These are phyloP conservation scores for Parathielavia hyrcaniae DNA, from an alignment of 495 filamentous ascomycete species.

Conservation along the genomic window DNA sequence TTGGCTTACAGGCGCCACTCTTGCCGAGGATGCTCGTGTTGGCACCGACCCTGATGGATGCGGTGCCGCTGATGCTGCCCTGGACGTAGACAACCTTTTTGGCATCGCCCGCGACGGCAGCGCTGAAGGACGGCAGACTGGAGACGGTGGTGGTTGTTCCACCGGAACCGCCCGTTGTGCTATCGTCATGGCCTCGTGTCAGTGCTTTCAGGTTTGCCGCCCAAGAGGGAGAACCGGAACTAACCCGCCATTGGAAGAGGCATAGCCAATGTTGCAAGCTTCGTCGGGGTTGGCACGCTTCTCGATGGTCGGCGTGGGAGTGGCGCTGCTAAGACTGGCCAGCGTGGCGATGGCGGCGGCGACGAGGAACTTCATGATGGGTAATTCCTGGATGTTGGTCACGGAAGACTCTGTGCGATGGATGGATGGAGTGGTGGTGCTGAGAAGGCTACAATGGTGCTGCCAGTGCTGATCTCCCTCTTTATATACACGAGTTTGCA, in stretches of 20 bases:
- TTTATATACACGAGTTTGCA: not conserved
- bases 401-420: not conserved
- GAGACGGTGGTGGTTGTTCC: conserved; percentile 3
- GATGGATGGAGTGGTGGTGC: not conserved
- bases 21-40: conserved; percentile 4
- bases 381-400: not conserved
- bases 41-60: not conserved
- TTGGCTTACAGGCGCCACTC: not conserved
- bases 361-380: conserved; percentile 8
- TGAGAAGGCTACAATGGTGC: not conserved
- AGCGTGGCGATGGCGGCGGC: conserved; percentile 3
- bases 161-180: conserved; percentile 3
- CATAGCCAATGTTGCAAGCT: not conserved
- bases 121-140: not conserved
- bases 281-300: conserved; percentile 4
- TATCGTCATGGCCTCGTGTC: not conserved
- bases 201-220: not conserved
- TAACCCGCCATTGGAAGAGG: conserved; percentile 4
- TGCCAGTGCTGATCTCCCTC: not conserved
- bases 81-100: conserved; percentile 3
- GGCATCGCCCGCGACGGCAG: conserved; percentile 1
- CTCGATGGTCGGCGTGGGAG: not conserved
- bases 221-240: not conserved
- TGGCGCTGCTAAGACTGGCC: not conserved
- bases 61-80: conserved; percentile 2